phyloP scores from a whole-genome alignment of 345 rosid genomes.

The Gossypium herbaceum region DNA sequence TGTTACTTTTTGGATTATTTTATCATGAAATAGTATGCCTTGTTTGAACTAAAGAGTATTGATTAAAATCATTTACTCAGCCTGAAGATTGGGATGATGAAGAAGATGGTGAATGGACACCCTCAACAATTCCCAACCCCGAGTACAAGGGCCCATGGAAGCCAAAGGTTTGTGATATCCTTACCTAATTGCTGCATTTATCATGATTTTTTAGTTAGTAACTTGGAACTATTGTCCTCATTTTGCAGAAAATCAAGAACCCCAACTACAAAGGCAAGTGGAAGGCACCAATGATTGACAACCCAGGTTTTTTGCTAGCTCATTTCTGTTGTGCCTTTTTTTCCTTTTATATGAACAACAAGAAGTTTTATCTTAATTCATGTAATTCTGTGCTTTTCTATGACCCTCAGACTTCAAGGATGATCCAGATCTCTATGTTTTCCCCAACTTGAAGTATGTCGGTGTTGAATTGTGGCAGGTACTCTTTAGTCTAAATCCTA shows the following conservation, averaged over 20 bases:
- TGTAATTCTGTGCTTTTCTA: neutral
- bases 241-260: constrained; percentile 84
- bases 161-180: constrained; percentile 59
- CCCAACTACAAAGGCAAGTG: constrained; percentile 93
- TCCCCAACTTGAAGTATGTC: constrained; percentile 86
- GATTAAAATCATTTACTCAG: constrained; percentile 31
- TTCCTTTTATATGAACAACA: neutral
- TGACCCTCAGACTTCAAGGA: constrained; percentile 78
- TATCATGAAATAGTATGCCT: neutral
- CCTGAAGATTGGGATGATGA: constrained; percentile 99
- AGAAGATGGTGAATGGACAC: constrained; percentile 99
- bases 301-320: constrained; percentile 61
- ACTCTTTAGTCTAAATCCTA: neutral
- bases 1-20: neutral
- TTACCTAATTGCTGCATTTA: constrained; percentile 3
- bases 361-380: neutral
- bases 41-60: neutral
- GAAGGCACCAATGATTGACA: constrained; percentile 94
- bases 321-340: neutral
- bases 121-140: constrained; percentile 85
- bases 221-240: constrained; percentile 2
- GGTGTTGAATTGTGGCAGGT: constrained; percentile 99
- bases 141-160: constrained; percentile 86
- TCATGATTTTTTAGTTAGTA: neutral
- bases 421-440: constrained; percentile 83